Conservation (phyloP, 495 filamentous ascomycete species). For the Halenospora varia region DNA sequence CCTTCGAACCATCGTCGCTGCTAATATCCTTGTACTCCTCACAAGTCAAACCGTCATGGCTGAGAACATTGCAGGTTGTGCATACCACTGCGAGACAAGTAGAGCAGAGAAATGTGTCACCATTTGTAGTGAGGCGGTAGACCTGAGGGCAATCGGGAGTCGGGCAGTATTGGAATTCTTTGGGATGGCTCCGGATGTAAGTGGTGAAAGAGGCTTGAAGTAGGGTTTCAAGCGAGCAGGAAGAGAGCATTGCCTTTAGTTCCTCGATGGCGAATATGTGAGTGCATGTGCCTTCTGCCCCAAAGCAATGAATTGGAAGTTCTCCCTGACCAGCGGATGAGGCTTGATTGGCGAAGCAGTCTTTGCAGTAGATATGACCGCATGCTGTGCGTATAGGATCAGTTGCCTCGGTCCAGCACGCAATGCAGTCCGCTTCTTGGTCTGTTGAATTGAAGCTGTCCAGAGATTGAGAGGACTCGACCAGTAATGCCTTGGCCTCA, state of each 20-base stretch:
- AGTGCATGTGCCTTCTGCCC: slow-evolving; percentile 24
- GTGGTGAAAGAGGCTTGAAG: slow-evolving; percentile 33
- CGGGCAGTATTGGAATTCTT: slow-evolving; percentile 34
- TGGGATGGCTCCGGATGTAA: slow-evolving; percentile 32
- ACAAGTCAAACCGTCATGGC: slow-evolving; percentile 35
- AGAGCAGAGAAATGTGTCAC: slow-evolving; percentile 30
- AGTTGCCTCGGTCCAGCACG: slow-evolving; percentile 38
- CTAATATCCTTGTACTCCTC: slow-evolving; percentile 29
- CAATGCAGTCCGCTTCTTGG: slow-evolving; percentile 26
- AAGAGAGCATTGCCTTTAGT: slow-evolving; percentile 33
- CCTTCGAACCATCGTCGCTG: slow-evolving; percentile 25
- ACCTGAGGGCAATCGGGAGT: slow-evolving; percentile 37
- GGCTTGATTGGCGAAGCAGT: slow-evolving; percentile 38
- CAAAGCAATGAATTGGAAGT: slow-evolving; percentile 29
- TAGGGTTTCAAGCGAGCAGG: slow-evolving; percentile 34
- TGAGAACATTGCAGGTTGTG: slow-evolving; percentile 31
- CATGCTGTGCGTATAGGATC: slow-evolving; percentile 35
- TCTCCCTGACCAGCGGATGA: slow-evolving; percentile 19
- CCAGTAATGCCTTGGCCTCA: not conserved
- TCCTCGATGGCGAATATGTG: slow-evolving; percentile 28
- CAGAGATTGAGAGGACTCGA: no score
- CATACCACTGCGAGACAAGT: slow-evolving; percentile 34
- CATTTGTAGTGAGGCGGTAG: slow-evolving; percentile 28
- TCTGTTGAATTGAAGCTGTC: no score
- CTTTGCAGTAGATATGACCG: slow-evolving; percentile 40